These are phyloP conservation scores for Cladosporium austrohemisphaericum DNA, from an alignment of 2,329 filamentous ascomycete genomes.

Conservation along the genomic window DNA sequence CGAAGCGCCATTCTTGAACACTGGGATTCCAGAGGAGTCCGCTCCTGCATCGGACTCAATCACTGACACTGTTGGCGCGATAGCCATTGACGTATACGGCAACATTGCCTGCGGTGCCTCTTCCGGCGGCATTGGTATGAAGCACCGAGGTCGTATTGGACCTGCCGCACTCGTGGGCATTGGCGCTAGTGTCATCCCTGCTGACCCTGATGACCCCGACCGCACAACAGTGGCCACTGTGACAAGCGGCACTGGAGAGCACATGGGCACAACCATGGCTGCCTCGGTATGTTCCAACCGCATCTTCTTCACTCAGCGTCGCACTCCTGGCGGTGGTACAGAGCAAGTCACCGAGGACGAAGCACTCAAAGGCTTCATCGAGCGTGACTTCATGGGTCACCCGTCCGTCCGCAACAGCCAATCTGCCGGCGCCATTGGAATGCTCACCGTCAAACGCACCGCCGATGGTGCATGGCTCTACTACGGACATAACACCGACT, in stretches of 20 bases:
- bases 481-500: conserved; percentile 95
- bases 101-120: conserved; percentile 93
- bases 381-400: conserved; percentile 88
- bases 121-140: conserved; percentile 98
- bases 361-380: conserved; percentile 71
- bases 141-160: conserved; percentile 84
- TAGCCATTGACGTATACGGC: conserved; percentile 81
- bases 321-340: conserved; percentile 17
- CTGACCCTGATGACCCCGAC: conserved; percentile 65
- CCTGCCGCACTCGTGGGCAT: conserved; percentile 90
- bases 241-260: conserved; percentile 92
- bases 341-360: conserved; percentile 72
- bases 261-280: conserved; percentile 94
- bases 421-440: conserved; percentile 82
- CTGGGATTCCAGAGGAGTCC: neutral
- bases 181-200: conserved; percentile 83
- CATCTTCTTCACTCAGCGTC: conserved; percentile 53
- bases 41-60: conserved; percentile 55
- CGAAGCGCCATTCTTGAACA: neutral
- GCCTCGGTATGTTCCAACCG: conserved; percentile 82
- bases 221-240: conserved; percentile 73
- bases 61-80: conserved; percentile 92
- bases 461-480: conserved; percentile 74
- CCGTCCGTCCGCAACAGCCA: conserved; percentile 76
- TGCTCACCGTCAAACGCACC: conserved; percentile 85